These are phyloP conservation scores for Zopfochytrium polystomum DNA, from an alignment of 371 early-diverging fungal species.

Conservation along the genomic window DNA sequence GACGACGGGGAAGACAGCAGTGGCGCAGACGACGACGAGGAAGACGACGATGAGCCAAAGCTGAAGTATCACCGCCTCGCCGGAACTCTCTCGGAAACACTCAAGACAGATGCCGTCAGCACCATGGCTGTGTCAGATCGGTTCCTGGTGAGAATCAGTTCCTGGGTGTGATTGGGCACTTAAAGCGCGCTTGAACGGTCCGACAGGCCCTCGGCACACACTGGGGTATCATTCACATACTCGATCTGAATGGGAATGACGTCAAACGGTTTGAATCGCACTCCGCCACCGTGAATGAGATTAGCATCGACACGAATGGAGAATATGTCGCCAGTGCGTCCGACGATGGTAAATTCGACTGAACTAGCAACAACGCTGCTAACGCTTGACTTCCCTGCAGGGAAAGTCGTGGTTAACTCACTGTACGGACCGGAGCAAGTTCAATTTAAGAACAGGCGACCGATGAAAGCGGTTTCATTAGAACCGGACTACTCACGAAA, in stretches of 20 bases:
- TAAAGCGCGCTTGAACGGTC: no score
- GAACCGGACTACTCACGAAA: slow-evolving; percentile 80
- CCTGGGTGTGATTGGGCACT: neutral
- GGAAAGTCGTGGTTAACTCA: slow-evolving; percentile 71
- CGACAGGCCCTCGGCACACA: slow-evolving; percentile 89
- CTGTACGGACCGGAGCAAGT: slow-evolving; percentile 64
- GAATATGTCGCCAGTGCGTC: slow-evolving; percentile 90
- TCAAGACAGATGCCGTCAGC: slow-evolving; percentile 85
- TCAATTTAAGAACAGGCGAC: slow-evolving; percentile 74
- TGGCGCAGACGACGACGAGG: slow-evolving; percentile 45
- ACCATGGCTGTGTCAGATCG: slow-evolving; percentile 68
- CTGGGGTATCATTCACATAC: slow-evolving; percentile 84
- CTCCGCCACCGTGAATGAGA: slow-evolving; percentile 75
- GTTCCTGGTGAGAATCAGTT: slow-evolving; percentile 64
- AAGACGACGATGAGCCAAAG: slow-evolving; percentile 74
- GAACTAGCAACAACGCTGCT: neutral
- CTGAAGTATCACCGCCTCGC: slow-evolving; percentile 83
- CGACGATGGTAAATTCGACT: slow-evolving; percentile 73
- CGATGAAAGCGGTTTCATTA: slow-evolving; percentile 82
- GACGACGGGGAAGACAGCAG: no score
- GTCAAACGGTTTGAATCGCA: slow-evolving; percentile 70
- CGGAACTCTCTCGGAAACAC: slow-evolving; percentile 65
- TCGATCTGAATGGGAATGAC: slow-evolving; percentile 89
- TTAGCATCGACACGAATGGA: slow-evolving; percentile 78
- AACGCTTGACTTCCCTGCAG: slow-evolving; percentile 33